A percentile compares a stretch with the other conserved stretches of the same genome.
These are phyloP conservation scores for Helotiales sp. DNA, from an alignment of 2,329 filamentous ascomycete species.

Conservation along the genomic window DNA sequence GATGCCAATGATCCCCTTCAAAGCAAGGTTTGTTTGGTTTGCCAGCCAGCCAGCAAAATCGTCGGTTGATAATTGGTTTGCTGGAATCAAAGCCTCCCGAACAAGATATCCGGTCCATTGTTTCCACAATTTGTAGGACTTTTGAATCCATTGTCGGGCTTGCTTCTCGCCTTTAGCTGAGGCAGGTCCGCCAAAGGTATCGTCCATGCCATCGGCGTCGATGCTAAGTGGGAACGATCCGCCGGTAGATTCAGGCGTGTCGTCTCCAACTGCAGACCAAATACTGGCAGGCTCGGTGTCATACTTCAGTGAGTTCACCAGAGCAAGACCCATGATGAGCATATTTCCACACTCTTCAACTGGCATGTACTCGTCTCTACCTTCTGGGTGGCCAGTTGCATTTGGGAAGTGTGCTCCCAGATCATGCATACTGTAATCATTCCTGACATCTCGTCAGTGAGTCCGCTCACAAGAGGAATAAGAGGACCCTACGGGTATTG, in stretches of 20 bases:
- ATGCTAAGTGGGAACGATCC: conserved; percentile 43
- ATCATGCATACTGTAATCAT: conserved; percentile 80
- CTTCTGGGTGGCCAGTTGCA: conserved; percentile 72
- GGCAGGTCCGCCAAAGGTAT: conserved; percentile 61
- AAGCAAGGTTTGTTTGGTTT: conserved; percentile 71
- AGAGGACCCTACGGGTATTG: conserved; percentile 66
- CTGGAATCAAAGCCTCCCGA: conserved; percentile 65
- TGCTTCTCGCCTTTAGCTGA: conserved; percentile 55
- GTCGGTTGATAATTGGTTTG: conserved; percentile 71
- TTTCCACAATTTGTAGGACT: conserved; percentile 67
- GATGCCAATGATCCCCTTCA: conserved; percentile 81
- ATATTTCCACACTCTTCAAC: conserved; percentile 71
- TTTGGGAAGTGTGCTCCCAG: conserved; percentile 76
- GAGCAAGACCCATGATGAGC: conserved; percentile 73
- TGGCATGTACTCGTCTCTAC: conserved; percentile 68
- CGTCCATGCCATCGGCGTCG: conserved; percentile 62
- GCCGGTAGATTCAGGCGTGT: conserved; percentile 33
- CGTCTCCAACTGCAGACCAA: conserved; percentile 54
- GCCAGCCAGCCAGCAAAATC: conserved; percentile 73
- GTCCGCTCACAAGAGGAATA: background rate
- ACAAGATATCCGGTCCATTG: conserved; percentile 74
- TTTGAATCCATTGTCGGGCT: conserved; percentile 65
- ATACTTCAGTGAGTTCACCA: conserved; percentile 76
- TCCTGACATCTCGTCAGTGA: conserved; percentile 44
- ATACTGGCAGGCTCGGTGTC: conserved; percentile 61